These are phyloP conservation scores for Tephrocybe sp. DNA, from an alignment of 768 basidiomycete genomes.

Conservation along the genomic window DNA sequence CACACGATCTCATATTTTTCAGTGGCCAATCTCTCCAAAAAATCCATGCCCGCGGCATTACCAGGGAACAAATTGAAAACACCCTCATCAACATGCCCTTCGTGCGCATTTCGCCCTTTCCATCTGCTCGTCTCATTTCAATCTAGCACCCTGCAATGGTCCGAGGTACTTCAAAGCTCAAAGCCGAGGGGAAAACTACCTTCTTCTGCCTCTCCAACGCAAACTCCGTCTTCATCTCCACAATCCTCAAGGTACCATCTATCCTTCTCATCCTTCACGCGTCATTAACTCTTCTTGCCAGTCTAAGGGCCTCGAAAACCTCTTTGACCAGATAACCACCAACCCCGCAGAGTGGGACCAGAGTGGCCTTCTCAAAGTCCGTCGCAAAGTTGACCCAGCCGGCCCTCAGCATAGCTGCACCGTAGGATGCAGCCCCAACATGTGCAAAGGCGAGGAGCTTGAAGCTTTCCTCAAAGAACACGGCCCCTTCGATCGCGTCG, in stretches of 20 bases:
- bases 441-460: conserved; percentile 99
- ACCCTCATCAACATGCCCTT: conserved; percentile 85
- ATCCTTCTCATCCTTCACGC: neutral
- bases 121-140: neutral
- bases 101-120: conserved; percentile 43
- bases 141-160: conserved; percentile 94
- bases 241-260: conserved; percentile 71
- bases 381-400: conserved; percentile 71
- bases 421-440: conserved; percentile 91
- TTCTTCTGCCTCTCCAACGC: conserved; percentile 94
- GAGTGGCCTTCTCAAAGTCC: conserved; percentile 70
- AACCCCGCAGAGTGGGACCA: conserved; percentile 87
- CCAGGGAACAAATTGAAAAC: conserved; percentile 71
- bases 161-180: conserved; percentile 80
- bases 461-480: conserved; percentile 71
- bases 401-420: conserved; percentile 82
- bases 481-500: conserved; percentile 70
- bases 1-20: conserved; percentile 8
- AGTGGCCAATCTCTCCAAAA: conserved; percentile 74
- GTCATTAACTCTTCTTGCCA: conserved; percentile 28
- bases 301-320: conserved; percentile 70
- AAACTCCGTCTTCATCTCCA: conserved; percentile 88
- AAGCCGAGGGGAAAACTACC: conserved; percentile 64
- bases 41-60: conserved; percentile 68
- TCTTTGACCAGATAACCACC: conserved; percentile 86